Base-by-base conservation (phyloP, 1,284 basidiomycete species). In the Boletus sp. region DNA sequence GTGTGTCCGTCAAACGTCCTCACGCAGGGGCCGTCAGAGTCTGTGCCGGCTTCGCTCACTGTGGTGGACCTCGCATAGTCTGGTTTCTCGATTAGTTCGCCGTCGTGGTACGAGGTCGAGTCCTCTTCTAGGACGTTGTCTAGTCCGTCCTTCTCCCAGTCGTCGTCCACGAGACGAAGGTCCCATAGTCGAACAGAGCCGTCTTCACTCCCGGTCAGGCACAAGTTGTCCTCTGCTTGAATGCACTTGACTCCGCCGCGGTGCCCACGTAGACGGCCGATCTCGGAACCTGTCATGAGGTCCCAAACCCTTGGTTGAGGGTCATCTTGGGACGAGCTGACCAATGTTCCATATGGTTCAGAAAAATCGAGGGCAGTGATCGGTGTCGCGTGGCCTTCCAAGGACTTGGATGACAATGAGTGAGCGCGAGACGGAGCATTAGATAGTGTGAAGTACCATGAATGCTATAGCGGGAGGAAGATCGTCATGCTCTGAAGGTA, bases 401-500 rank as follows among this genome's bases (percentile, higher is more conserved):
- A 80, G 6, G 94, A 94, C 93, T 95, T 68, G 46, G 55, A 40
- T 51, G 37, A 37, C 17, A 14, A n/a, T 63, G 40, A 63, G 54
- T 35, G n/a, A 35, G 35, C 23, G 33, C 19, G 59, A 44, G 59
- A 57, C 37, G 55, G 43, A 38, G 48, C 47, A 59, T 25, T 30
- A 35, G 56, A 51, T 23, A 7, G 65, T 46, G 59, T 30, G 47
- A 57, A 63, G 49, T 75, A 93, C 93, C 95, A 99, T 98, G 79
- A 99, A 99, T 8, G 97, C 97, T 6, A 98, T 88, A 6, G 94
- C 94, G 9, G 89, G 86, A 7, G 97, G 97, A 58, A 99, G 81
- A 59, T 98, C 95, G 69, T 97, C 95, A 68, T 99, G 97, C 75
- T 99, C 97, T 19, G 94, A 97, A 3, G 97, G 97, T 61, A 99